These are phyloP conservation scores for Erysimum cheiranthoides DNA, from an alignment of 345 rosid genomes.

Conservation along the genomic window DNA sequence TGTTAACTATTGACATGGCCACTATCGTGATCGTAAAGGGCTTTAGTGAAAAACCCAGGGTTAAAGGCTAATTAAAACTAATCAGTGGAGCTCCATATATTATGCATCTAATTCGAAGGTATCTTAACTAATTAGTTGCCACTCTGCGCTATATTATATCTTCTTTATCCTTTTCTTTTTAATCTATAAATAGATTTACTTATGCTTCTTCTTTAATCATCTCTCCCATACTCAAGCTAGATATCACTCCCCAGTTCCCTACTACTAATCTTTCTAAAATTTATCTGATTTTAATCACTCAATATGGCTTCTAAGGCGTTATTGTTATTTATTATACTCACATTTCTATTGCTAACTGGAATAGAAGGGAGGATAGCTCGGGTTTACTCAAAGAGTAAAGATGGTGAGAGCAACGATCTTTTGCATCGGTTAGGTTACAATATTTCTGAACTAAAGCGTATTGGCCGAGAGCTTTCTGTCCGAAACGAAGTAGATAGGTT, in stretches of 20 bases:
- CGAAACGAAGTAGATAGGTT: conserved; percentile 32
- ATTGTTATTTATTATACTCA: conserved; percentile 23
- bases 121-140: conserved; percentile 16
- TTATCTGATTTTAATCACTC: background rate
- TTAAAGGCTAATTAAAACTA: conserved; percentile 12
- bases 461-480: conserved; percentile 26
- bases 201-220: conserved; percentile 31
- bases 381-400: conserved; percentile 14
- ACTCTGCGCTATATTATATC: conserved; percentile 22
- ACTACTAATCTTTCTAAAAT: conserved; percentile 21
- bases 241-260: background rate
- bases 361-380: conserved; percentile 37
- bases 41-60: background rate
- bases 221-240: conserved; percentile 19
- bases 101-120: conserved; percentile 16
- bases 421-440: conserved; percentile 46
- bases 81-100: conserved; percentile 18
- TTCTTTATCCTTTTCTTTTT: background rate
- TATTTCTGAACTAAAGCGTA: conserved; percentile 37
- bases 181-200: conserved; percentile 41
- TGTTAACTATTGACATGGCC: conserved; percentile 28
- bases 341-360: conserved; percentile 16
- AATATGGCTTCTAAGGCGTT: conserved; percentile 36
- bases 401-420: conserved; percentile 36
- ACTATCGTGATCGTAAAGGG: conserved; percentile 14